Conservation (phyloP, 441 rosid species). For the Hypseocharis bilobata region DNA sequence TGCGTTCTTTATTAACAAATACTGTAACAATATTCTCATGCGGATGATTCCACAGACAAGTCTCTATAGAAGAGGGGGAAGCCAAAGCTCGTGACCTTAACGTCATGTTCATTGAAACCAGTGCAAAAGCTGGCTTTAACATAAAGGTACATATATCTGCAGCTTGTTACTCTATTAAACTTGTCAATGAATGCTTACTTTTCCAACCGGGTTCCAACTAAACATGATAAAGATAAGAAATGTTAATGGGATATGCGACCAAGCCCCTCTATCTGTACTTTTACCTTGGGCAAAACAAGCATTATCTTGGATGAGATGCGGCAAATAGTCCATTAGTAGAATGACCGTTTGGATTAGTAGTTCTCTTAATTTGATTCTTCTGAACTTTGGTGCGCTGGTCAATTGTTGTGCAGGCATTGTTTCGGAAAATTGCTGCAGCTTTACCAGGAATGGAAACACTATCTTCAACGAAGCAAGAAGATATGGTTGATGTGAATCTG, state of each 20-base stretch:
- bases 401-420: slow-evolving; percentile 35
- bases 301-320: neutral
- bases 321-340: neutral
- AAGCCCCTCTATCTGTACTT: neutral
- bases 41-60: slow-evolving; percentile 56
- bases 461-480: slow-evolving; percentile 34
- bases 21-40: neutral
- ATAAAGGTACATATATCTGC: slow-evolving; percentile 49
- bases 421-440: slow-evolving; percentile 50
- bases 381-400: slow-evolving; percentile 1
- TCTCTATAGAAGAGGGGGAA: slow-evolving; percentile 88
- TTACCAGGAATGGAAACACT: slow-evolving; percentile 43
- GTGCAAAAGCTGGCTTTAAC: slow-evolving; percentile 94
- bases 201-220: neutral
- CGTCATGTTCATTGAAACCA: slow-evolving; percentile 88
- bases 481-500: slow-evolving; percentile 42
- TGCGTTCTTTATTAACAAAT: neutral
- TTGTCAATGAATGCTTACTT: neutral
- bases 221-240: neutral
- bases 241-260: neutral
- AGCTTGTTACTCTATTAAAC: neutral
- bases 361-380: neutral
- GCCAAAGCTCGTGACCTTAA: slow-evolving; percentile 73
- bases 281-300: neutral
- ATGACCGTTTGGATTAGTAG: neutral